These are phyloP conservation scores for Rhipidocladum racemiflorum DNA, from an alignment of 176 grass and related monocot genomes.

Conservation along the genomic window DNA sequence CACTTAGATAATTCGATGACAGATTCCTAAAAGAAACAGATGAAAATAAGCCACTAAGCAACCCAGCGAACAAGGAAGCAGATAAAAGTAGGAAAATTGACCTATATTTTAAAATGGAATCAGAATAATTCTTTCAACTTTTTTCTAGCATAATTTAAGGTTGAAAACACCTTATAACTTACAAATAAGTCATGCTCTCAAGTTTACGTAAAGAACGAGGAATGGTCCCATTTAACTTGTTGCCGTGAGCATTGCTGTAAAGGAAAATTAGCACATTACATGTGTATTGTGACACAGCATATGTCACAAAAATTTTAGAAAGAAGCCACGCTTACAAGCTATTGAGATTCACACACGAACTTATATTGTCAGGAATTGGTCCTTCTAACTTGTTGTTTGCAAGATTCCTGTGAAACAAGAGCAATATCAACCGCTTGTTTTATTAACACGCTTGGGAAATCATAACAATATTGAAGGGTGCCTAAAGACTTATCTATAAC, in stretches of 20 bases:
- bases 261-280: slow-evolving; percentile 17
- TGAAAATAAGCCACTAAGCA: background rate
- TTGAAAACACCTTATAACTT: slow-evolving; percentile 31
- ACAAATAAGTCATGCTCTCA: slow-evolving; percentile 99
- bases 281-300: background rate
- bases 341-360: slow-evolving; percentile 92
- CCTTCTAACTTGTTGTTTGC: slow-evolving; percentile 89
- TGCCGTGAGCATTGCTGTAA: slow-evolving; percentile 84
- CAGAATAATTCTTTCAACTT: background rate
- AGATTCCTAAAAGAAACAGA: slow-evolving; percentile 59
- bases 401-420: slow-evolving; percentile 60
- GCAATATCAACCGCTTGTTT: background rate
- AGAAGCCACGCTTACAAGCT: slow-evolving; percentile 74
- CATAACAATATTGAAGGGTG: background rate
- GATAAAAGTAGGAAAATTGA: background rate
- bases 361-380: slow-evolving; percentile 85
- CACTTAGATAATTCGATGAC: slow-evolving; percentile 77
- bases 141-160: background rate
- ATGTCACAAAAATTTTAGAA: background rate
- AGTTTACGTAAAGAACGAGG: slow-evolving; percentile 74
- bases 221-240: slow-evolving; percentile 92
- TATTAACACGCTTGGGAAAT: background rate
- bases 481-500: too few species aligned
- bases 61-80: background rate
- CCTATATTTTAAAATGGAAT: background rate